phyloP scores from a whole-genome alignment of 2,329 filamentous ascomycete species.

The Trichoderma afroharzianum region DNA sequence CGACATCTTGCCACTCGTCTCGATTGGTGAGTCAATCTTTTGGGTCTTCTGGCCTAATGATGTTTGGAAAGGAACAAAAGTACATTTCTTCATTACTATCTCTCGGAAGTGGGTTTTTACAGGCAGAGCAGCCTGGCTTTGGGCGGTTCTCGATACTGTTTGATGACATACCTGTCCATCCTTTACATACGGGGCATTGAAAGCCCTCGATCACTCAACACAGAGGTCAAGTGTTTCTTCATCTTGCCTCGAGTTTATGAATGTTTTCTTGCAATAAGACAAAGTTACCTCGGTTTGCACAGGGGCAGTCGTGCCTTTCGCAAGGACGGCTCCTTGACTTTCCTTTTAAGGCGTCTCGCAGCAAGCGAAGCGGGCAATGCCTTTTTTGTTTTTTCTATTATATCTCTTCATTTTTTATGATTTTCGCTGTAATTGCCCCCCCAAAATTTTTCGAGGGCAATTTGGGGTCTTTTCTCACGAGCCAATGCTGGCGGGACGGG shows the following conservation, averaged over 20 bases:
- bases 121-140: neutral
- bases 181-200: neutral
- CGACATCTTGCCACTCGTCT: neutral
- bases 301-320: conserved; percentile 5
- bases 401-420: neutral
- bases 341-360: conserved; percentile 10
- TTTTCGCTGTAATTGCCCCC: neutral
- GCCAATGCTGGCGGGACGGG: neutral
- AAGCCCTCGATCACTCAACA: neutral
- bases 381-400: neutral
- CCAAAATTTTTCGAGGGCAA: neutral
- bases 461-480: neutral
- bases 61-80: neutral
- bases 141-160: neutral
- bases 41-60: neutral
- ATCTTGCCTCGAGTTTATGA: neutral
- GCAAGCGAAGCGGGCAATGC: conserved; percentile 6
- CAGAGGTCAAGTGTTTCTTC: neutral
- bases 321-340: conserved; percentile 13
- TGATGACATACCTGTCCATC: neutral
- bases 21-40: neutral
- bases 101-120: neutral
- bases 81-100: neutral
- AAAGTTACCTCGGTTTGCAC: neutral
- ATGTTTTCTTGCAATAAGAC: neutral